A percentile compares a stretch with the other conserved stretches of the same genome.
These are phyloP conservation scores for Collybiopsis luxurians DNA, from an alignment of 768 basidiomycete genomes.

Conservation along the genomic window DNA sequence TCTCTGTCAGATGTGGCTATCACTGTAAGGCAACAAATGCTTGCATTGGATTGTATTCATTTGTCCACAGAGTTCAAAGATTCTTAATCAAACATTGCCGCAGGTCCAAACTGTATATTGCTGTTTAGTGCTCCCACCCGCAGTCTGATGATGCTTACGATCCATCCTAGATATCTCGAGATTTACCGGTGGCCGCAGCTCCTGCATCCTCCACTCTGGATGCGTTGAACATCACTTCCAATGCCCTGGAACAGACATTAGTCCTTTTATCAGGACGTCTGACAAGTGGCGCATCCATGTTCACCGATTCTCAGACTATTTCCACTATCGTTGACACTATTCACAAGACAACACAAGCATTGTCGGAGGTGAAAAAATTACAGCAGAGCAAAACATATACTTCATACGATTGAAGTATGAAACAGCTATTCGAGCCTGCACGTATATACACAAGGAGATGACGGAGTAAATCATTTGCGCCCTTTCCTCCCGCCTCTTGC, in stretches of 20 bases:
- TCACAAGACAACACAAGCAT: conserved; percentile 58
- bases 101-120: neutral
- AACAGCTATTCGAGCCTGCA: neutral
- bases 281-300: conserved; percentile 30
- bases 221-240: conserved; percentile 34
- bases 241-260: conserved; percentile 53
- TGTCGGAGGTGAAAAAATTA: conserved; percentile 57
- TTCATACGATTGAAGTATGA: neutral
- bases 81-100: neutral
- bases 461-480: conserved; percentile 12
- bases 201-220: neutral
- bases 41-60: neutral
- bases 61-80: neutral
- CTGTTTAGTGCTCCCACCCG: too few species aligned
- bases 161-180: neutral
- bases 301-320: conserved; percentile 48
- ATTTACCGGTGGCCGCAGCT: neutral
- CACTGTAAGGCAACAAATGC: neutral
- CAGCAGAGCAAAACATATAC: conserved; percentile 39
- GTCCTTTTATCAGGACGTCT: conserved; percentile 51
- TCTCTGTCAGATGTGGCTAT: neutral
- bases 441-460: neutral
- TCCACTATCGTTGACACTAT: conserved; percentile 67
- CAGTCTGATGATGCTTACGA: too few species aligned
- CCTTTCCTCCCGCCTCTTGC: conserved; percentile 21